phyloP scores from a whole-genome alignment of 495 filamentous ascomycete species.

The Daldinia decipiens region DNA sequence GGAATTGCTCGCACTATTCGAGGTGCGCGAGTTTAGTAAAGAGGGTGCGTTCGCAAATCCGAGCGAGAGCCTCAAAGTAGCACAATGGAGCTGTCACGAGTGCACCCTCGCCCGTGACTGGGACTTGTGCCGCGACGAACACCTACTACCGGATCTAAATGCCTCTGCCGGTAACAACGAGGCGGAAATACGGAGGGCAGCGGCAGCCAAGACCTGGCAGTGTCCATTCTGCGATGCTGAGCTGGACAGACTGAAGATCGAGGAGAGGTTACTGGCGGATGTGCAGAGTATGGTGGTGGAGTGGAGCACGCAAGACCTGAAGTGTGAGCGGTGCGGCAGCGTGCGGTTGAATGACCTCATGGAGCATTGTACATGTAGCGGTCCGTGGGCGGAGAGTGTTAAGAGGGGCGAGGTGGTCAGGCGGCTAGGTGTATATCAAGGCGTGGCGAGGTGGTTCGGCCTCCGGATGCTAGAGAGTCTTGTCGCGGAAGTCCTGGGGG shows the following conservation, averaged over 20 bases:
- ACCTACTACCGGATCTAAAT: conserved; percentile 69
- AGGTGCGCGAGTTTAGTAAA: conserved; percentile 91
- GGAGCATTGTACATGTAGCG: conserved; percentile 95
- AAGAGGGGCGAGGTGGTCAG: conserved; percentile 73
- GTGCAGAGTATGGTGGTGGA: conserved; percentile 77
- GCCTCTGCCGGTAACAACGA: conserved; percentile 26
- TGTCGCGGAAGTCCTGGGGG: conserved; percentile 67
- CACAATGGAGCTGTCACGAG: conserved; percentile 82
- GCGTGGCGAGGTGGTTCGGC: conserved; percentile 79
- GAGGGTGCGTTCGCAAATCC: conserved; percentile 90
- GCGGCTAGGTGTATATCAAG: conserved; percentile 72
- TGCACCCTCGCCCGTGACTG: conserved; percentile 90
- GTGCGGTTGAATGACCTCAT: conserved; percentile 89
- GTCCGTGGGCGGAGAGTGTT: conserved; percentile 79
- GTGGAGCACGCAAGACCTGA: conserved; percentile 91
- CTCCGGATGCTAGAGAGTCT: conserved; percentile 82
- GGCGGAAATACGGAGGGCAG: conserved; percentile 44
- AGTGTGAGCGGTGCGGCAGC: conserved; percentile 74
- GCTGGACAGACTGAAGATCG: conserved; percentile 78
- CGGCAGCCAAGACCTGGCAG: conserved; percentile 69
- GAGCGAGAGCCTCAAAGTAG: conserved; percentile 74
- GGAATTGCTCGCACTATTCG: conserved; percentile 88
- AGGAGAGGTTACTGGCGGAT: conserved; percentile 82
- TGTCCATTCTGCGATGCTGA: conserved; percentile 81
- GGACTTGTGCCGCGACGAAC: conserved; percentile 93